Evolutionary conservation across 1,139 yeast genomes (phyloP).

Genomic region (Nakaseomyces sp.): DNA sequence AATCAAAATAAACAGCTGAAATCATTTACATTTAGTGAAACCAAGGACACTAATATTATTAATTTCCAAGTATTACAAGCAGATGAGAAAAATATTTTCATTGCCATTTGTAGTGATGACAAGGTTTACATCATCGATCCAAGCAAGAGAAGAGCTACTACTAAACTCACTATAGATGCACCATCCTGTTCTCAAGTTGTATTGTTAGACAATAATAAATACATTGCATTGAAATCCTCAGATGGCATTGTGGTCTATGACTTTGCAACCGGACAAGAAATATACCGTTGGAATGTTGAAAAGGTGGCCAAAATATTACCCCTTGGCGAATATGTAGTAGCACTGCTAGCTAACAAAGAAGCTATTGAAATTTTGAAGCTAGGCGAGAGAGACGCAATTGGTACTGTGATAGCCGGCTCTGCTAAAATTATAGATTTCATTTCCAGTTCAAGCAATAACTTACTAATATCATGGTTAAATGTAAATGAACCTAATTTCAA

Average conservation of each 20-base stretch:
- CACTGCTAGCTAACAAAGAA: constrained; percentile 17
- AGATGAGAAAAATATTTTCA: constrained; percentile 12
- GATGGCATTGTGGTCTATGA: constrained; percentile 19
- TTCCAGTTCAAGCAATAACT: constrained; percentile 9
- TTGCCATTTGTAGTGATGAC: constrained; percentile 19
- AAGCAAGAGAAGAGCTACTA: constrained; percentile 28
- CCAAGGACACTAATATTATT: constrained; percentile 24
- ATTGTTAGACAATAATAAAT: constrained; percentile 18
- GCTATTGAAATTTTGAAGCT: constrained; percentile 16
- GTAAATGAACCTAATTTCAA: constrained; percentile 31
- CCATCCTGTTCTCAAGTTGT: neutral
- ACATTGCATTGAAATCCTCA: constrained; percentile 18
- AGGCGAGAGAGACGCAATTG: constrained; percentile 13
- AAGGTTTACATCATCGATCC: constrained; percentile 29
- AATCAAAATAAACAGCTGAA: constrained; percentile 26
- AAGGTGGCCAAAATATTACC: constrained; percentile 12
- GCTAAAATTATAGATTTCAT: constrained; percentile 24
- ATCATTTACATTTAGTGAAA: constrained; percentile 29
- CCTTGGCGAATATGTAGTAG: constrained; percentile 17
- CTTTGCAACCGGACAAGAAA: neutral
- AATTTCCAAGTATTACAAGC: constrained; percentile 22
- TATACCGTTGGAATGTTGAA: neutral
- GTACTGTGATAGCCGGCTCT: constrained; percentile 17
- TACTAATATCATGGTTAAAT: constrained; percentile 30
- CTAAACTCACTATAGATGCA: constrained; percentile 20